phyloP scores from a whole-genome alignment of 225 moss, liverwort and hornwort genomes.

The Pleurozium schreberi region DNA sequence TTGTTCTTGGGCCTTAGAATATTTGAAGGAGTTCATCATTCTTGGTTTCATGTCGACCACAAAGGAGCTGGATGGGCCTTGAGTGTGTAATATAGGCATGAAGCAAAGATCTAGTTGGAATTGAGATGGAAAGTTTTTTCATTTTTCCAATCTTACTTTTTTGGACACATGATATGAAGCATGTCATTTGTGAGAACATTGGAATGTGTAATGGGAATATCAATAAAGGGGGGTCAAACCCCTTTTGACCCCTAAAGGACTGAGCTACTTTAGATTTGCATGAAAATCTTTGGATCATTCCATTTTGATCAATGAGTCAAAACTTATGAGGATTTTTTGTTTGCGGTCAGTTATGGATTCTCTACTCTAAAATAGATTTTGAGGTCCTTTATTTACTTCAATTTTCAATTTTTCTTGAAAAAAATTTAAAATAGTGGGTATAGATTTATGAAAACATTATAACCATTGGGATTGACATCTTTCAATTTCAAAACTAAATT shows the following conservation, averaged over 20 bases:
- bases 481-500: no score
- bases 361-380: no score
- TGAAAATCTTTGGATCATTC: no score
- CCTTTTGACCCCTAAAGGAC: fast-evolving
- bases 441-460: no score
- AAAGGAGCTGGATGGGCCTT: not conserved
- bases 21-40: not conserved
- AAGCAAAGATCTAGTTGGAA: not conserved
- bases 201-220: not conserved
- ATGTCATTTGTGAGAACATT: not conserved
- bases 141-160: not conserved
- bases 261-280: no score
- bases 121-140: not conserved
- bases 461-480: no score
- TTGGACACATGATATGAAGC: not conserved
- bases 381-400: no score
- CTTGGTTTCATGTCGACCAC: not conserved
- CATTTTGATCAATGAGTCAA: no score
- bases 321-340: no score
- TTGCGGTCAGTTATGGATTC: no score
- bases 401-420: no score
- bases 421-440: no score
- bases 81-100: not conserved
- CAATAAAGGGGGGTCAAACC: not conserved
- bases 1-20: not conserved